Percentiles rank a stretch among this genome's conserved stretches.
Conservation (phyloP, 805 yeast species). For the Sugiyamaella americana region DNA sequence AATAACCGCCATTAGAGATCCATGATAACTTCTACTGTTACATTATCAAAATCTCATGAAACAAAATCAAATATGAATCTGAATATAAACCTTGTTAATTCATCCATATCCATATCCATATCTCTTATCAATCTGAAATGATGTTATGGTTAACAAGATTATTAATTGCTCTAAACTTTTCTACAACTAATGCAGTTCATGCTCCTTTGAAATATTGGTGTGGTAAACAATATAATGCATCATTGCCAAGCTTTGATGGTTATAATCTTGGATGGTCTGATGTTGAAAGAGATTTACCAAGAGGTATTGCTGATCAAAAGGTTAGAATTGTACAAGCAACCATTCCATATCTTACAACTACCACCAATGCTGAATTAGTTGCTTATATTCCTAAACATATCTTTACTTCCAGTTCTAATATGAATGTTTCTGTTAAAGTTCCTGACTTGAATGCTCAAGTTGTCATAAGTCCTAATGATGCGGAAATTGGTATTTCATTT, state of each 20-base stretch:
- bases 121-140: too few relatives aligned
- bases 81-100: too few relatives aligned
- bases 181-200: constrained; percentile 1
- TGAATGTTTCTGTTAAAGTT: constrained; percentile 10
- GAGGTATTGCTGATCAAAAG: constrained; percentile 3
- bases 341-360: constrained; percentile 9
- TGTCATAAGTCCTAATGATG: constrained; percentile 6
- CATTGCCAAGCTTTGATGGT: constrained; percentile 7
- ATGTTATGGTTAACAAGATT: too few relatives aligned
- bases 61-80: too few relatives aligned
- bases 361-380: constrained; percentile 6
- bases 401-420: constrained; percentile 1
- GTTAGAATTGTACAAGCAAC: constrained; percentile 8
- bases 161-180: too few relatives aligned
- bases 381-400: constrained; percentile 8
- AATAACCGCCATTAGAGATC: too few relatives aligned
- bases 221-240: constrained; percentile 11
- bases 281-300: constrained; percentile 7
- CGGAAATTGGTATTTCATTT: constrained; percentile 9
- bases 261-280: constrained; percentile 11
- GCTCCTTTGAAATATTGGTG: constrained; percentile 12
- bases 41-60: too few relatives aligned
- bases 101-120: too few relatives aligned
- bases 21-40: too few relatives aligned
- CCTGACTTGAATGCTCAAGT: constrained; percentile 7